Conservation (phyloP, 2,329 filamentous ascomycete genomes). For the Penicillium nordicum region DNA sequence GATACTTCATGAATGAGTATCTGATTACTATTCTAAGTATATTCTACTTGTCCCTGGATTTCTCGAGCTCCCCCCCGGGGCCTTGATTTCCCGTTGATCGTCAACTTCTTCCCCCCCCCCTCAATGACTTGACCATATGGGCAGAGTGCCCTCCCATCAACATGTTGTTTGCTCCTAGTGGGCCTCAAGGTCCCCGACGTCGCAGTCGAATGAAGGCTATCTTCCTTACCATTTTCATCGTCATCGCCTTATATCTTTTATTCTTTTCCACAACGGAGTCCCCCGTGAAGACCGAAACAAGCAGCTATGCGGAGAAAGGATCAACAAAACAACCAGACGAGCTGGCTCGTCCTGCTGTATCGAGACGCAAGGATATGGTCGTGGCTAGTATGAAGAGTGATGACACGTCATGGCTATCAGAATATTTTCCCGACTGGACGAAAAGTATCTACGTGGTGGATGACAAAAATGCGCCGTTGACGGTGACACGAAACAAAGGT, state of each 20-base stretch:
- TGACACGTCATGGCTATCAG: constrained; percentile 40
- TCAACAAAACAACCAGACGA: constrained; percentile 14
- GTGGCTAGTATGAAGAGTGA: constrained; percentile 41
- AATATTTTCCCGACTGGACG: constrained; percentile 47
- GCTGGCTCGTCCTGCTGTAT: constrained; percentile 16
- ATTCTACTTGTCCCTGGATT: neutral
- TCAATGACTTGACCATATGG: constrained; percentile 17
- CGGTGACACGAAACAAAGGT: constrained; percentile 47
- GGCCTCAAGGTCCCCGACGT: constrained; percentile 34
- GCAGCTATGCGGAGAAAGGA: constrained; percentile 20
- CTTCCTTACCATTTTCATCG: constrained; percentile 32
- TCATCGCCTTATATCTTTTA: constrained; percentile 33
- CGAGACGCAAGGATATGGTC: constrained; percentile 33
- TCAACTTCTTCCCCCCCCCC: neutral
- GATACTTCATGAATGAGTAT: neutral
- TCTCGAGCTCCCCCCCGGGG: neutral
- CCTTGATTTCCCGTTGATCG: neutral
- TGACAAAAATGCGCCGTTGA: constrained; percentile 46
- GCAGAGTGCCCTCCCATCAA: constrained; percentile 9
- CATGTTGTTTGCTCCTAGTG: constrained; percentile 36
- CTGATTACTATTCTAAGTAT: neutral
- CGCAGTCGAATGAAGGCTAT: constrained; percentile 36
- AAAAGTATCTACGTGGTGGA: constrained; percentile 57
- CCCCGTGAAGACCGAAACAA: constrained; percentile 9
- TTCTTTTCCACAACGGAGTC: constrained; percentile 27